A percentile compares a stretch with the other conserved stretches of the same genome.
These are phyloP conservation scores for Geotrichum australiense DNA, from an alignment of 1,139 yeast genomes.

Conservation along the genomic window DNA sequence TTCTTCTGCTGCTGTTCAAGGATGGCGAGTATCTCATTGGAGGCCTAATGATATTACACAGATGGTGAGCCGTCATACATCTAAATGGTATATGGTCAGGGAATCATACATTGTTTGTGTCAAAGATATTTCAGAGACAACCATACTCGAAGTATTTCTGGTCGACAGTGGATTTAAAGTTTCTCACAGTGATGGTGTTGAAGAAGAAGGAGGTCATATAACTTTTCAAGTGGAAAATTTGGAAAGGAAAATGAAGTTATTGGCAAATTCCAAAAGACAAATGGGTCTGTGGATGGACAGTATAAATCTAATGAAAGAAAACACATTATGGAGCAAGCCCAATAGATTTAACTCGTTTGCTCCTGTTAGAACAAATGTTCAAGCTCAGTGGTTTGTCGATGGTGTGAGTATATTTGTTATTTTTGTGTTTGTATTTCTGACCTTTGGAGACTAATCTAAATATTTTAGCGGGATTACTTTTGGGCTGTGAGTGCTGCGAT, in stretches of 20 bases:
- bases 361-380: constrained; percentile 76
- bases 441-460: no score
- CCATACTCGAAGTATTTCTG: constrained; percentile 83
- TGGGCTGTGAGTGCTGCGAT: constrained; percentile 95
- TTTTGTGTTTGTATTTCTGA: constrained; percentile 4
- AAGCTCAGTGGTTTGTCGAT: constrained; percentile 96
- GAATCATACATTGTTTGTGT: constrained; percentile 82
- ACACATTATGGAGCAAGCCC: constrained; percentile 61
- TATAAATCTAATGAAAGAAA: constrained; percentile 58
- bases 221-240: constrained; percentile 67
- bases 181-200: constrained; percentile 21
- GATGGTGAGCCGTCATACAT: constrained; percentile 83
- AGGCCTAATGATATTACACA: constrained; percentile 57
- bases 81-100: constrained; percentile 86
- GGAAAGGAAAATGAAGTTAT: constrained; percentile 69
- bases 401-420: constrained; percentile 38
- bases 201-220: constrained; percentile 23
- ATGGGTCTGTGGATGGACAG: constrained; percentile 73
- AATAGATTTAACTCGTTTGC: constrained; percentile 89
- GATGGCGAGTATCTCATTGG: constrained; percentile 94
- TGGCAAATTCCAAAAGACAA: constrained; percentile 66
- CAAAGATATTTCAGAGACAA: constrained; percentile 75
- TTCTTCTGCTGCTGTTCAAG: constrained; percentile 79
- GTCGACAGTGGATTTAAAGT: constrained; percentile 68
- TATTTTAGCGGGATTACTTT: constrained; percentile 64